A percentile compares a stretch with the other conserved stretches of the same genome.
These are phyloP conservation scores for Kitagawia praeruptora DNA, from an alignment of 129 eudicot species.

Conservation along the genomic window DNA sequence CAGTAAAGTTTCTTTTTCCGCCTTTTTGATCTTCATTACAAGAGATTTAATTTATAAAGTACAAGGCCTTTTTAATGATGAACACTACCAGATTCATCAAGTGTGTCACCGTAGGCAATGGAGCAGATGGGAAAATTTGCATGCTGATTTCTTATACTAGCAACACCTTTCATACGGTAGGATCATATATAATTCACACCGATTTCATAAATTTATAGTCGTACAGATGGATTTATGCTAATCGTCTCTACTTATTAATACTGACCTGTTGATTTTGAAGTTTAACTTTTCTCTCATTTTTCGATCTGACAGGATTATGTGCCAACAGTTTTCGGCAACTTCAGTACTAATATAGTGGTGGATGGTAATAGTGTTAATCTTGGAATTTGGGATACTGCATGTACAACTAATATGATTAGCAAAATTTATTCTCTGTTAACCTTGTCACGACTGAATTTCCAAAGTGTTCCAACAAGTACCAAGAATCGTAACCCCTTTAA, in stretches of 20 bases:
- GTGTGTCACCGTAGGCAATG: conserved; percentile 50
- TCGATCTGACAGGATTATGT: conserved; percentile 57
- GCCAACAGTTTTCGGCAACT: conserved; percentile 80
- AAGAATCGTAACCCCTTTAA: background rate
- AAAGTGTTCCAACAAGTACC: background rate
- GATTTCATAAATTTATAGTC: background rate
- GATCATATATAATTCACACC: background rate
- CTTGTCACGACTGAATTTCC: background rate
- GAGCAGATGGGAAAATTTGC: conserved; percentile 49
- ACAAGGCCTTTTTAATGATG: conserved; percentile 2
- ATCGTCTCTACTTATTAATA: background rate
- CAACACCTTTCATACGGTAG: conserved; percentile 50
- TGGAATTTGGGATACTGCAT: conserved; percentile 96
- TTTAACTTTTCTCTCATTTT: background rate
- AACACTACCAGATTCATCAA: conserved; percentile 46
- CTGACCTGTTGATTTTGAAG: background rate
- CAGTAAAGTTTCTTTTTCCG: background rate
- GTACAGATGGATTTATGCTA: background rate
- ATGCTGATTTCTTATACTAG: conserved; percentile 54
- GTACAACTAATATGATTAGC: no score
- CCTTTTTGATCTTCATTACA: background rate
- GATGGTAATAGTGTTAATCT: conserved; percentile 78
- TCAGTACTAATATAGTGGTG: conserved; percentile 79
- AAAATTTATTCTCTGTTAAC: background rate
- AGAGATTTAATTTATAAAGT: background rate